phyloP scores from a whole-genome alignment of 2,329 filamentous ascomycete species.

The Neofusicoccum sp. region DNA sequence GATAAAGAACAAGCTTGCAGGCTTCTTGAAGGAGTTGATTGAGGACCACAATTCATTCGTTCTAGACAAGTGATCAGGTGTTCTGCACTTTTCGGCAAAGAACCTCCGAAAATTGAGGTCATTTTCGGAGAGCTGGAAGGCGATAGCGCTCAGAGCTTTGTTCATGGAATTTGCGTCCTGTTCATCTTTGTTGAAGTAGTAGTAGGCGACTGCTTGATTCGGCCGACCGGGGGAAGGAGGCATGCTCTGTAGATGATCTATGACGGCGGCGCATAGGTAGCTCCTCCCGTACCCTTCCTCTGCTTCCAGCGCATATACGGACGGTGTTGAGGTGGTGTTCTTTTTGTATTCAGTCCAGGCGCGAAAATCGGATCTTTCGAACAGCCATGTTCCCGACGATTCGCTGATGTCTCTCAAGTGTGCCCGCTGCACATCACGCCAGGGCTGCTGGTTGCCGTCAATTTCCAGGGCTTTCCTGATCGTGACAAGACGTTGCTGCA shows the following conservation, averaged over 20 bases:
- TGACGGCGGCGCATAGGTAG: background rate
- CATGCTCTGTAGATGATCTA: background rate
- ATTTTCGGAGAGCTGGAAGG: background rate
- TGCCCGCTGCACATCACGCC: background rate
- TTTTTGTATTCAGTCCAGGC: background rate
- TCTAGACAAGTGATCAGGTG: background rate
- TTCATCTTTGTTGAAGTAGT: conserved; percentile 1
- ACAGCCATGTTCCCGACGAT: background rate
- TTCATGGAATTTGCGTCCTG: background rate
- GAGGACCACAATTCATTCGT: background rate
- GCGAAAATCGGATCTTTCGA: background rate
- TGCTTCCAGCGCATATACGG: background rate
- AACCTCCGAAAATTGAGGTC: background rate
- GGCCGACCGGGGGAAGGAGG: too few species aligned
- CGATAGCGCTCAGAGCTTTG: background rate
- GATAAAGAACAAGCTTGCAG: background rate
- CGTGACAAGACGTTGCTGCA: background rate
- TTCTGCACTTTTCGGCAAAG: background rate
- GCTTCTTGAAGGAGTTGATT: too few species aligned
- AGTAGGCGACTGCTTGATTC: background rate
- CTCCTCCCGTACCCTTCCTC: background rate
- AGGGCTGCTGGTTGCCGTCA: background rate
- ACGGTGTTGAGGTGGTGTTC: background rate
- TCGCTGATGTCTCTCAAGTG: background rate
- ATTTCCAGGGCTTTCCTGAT: background rate